Conservation (phyloP, 176 grass and related monocot species). For the Eragrostis nindensis region DNA sequence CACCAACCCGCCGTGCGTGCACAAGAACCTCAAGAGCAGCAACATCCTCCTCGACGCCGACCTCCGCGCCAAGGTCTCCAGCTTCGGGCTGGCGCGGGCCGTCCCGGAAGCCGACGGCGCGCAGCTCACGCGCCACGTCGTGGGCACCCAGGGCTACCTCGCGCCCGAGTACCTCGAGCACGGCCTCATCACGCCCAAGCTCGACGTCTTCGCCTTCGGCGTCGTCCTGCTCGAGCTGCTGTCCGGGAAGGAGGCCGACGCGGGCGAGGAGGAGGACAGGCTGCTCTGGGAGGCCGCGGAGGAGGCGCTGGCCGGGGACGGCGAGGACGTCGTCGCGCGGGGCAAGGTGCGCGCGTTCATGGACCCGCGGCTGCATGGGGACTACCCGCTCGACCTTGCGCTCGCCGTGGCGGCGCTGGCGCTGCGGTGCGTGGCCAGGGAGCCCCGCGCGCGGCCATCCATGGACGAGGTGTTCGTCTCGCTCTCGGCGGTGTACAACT, state of each 20-base stretch:
- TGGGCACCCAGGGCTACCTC: constrained; percentile 82
- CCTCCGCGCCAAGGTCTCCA: constrained; percentile 69
- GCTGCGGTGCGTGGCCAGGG: constrained; percentile 60
- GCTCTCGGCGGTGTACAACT: constrained; percentile 61
- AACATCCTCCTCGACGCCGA: constrained; percentile 71
- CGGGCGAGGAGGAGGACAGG: constrained; percentile 18
- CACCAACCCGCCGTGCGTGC: constrained; percentile 68
- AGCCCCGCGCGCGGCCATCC: constrained; percentile 46
- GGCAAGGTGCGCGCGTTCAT: constrained; percentile 61
- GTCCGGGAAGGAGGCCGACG: constrained; percentile 72
- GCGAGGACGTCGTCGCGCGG: constrained; percentile 50
- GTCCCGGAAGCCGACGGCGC: constrained; percentile 26
- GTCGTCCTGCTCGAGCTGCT: constrained; percentile 82
- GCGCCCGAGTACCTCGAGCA: constrained; percentile 84
- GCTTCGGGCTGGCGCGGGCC: constrained; percentile 68
- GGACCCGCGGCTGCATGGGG: constrained; percentile 52
- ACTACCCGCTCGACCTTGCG: constrained; percentile 74
- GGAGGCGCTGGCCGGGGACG: constrained; percentile 34
- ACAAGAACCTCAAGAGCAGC: constrained; percentile 83
- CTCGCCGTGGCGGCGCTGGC: constrained; percentile 66
- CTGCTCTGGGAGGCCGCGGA: constrained; percentile 59
- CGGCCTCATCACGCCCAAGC: constrained; percentile 70
- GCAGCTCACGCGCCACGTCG: constrained; percentile 73
- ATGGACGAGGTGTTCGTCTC: constrained; percentile 61
- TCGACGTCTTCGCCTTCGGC: constrained; percentile 86